phyloP scores from a whole-genome alignment of 1,284 basidiomycete species.

The Butyriboletus appendiculatus region DNA sequence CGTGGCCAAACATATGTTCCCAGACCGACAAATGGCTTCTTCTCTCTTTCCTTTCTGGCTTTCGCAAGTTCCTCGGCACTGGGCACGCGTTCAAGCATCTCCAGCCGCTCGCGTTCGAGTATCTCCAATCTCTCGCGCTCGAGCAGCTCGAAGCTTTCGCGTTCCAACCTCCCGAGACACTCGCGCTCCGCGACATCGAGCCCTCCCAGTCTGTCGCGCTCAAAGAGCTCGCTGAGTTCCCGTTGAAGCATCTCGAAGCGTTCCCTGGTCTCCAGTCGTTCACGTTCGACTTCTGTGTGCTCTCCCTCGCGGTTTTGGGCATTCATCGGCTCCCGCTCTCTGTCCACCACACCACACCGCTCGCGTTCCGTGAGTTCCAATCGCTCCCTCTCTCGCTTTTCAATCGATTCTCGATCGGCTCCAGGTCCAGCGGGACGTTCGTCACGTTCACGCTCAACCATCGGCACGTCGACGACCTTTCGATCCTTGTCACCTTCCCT shows the following conservation, averaged over 20 bases:
- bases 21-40: slow-evolving; percentile 46
- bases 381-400: slow-evolving; percentile 27
- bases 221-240: slow-evolving; percentile 30
- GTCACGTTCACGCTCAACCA: slow-evolving; percentile 24
- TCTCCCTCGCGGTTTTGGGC: slow-evolving; percentile 23
- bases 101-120: slow-evolving; percentile 33
- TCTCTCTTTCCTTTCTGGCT: slow-evolving; percentile 36
- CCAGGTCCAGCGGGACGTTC: slow-evolving; percentile 19
- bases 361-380: slow-evolving; percentile 29
- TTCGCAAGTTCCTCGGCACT: slow-evolving; percentile 34
- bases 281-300: slow-evolving; percentile 25
- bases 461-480: slow-evolving; percentile 16
- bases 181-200: slow-evolving; percentile 31
- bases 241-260: slow-evolving; percentile 32
- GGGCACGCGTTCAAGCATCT: slow-evolving; percentile 35
- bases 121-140: slow-evolving; percentile 31
- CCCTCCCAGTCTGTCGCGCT: slow-evolving; percentile 33
- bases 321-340: slow-evolving; percentile 23
- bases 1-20: slow-evolving; percentile 65
- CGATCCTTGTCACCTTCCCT: slow-evolving; percentile 27
- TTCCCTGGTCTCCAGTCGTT: slow-evolving; percentile 31
- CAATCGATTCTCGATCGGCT: slow-evolving; percentile 19
- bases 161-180: slow-evolving; percentile 27
- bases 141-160: slow-evolving; percentile 29
- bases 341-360: slow-evolving; percentile 13